Evolutionary conservation across 805 yeast genomes (phyloP), one percentile per base, ranked within the genome.

Genomic region (Wickerhamia fluorescens): DNA sequence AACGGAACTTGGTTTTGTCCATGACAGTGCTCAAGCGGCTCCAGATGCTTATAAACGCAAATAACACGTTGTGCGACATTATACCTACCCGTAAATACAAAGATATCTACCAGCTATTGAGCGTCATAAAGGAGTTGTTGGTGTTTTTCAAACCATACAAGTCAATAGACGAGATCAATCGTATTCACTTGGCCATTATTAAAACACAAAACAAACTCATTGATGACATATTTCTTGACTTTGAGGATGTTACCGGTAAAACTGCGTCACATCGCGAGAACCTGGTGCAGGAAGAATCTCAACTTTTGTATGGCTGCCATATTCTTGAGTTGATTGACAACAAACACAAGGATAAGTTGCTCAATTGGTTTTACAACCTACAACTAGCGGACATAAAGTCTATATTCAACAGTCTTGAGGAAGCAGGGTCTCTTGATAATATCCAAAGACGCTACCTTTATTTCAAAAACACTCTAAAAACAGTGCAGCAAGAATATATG

Each of bases 351-450:
- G 73, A 72, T 28, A 73, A 77, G 44, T 62, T 89, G 26, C 55
- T 75, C 6, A 72, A 68, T 26, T 85, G 94, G 89, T 84, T 81
- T 51, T 71, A 82, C 35, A 73, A 71, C 32, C 65, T 65, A 17
- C 76, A 80, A 37, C 61, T 92, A 30, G 71, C 71, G 44, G 97
- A 89, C 44, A 75, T 89, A 24, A 69, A 69, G 20, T 59, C 73
- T 14, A 85, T 92, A 7, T 92, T 92, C 56, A 71, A 75, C 30
- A 66, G 77, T 7, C 67, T 75, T 9, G 96, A 87, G 43, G 98
- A 92, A 55, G 98, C 98, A 0, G 96, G 96, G 1, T 80, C 94
- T 4, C 58, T 92, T 35, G 98, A 92, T 35, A 92, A 92, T 53
- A 56, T 92, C 29, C 69, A 75, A 17, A 63, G 96, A 41, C 63